Conservation (phyloP, 108 stramenopile species). For the Discostella pseudostelligera region DNA sequence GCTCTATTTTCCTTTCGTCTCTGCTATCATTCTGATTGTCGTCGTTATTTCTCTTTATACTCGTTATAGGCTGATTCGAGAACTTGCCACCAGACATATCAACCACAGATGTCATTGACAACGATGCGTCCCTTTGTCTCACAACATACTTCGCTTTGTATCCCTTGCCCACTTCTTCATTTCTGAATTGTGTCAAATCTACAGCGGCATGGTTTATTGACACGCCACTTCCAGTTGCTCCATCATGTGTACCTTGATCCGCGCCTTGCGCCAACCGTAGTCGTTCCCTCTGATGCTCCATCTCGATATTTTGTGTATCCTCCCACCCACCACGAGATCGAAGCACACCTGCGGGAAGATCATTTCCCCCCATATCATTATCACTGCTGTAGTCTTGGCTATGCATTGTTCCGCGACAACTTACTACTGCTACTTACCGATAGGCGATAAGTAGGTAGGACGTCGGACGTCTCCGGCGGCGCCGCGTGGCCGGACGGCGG, state of each 20-base stretch:
- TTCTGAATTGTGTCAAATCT: conserved; percentile 76
- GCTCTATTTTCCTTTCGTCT: conserved; percentile 12
- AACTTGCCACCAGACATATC: conserved; percentile 53
- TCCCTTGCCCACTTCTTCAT: conserved; percentile 74
- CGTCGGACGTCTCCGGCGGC: too few relatives aligned
- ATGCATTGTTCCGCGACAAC: background rate
- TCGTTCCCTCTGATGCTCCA: conserved; percentile 38
- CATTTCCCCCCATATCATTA: conserved; percentile 11
- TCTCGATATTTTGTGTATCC: conserved; percentile 27
- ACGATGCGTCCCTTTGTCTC: conserved; percentile 50
- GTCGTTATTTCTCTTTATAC: conserved; percentile 13
- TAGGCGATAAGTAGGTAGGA: too few relatives aligned
- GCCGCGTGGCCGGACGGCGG: too few relatives aligned
- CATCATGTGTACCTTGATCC: too few relatives aligned
- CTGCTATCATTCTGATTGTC: conserved; percentile 4
- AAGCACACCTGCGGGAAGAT: conserved; percentile 18
- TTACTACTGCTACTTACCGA: too few relatives aligned
- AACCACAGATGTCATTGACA: conserved; percentile 13
- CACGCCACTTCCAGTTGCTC: background rate
- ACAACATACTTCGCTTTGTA: conserved; percentile 86
- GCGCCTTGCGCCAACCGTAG: too few relatives aligned
- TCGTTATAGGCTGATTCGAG: background rate
- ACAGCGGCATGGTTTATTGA: conserved; percentile 49
- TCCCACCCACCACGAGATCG: conserved; percentile 26
- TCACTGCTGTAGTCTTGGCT: conserved; percentile 20